phyloP scores from a whole-genome alignment of 768 basidiomycete species.

The Termitomyces sp. region DNA sequence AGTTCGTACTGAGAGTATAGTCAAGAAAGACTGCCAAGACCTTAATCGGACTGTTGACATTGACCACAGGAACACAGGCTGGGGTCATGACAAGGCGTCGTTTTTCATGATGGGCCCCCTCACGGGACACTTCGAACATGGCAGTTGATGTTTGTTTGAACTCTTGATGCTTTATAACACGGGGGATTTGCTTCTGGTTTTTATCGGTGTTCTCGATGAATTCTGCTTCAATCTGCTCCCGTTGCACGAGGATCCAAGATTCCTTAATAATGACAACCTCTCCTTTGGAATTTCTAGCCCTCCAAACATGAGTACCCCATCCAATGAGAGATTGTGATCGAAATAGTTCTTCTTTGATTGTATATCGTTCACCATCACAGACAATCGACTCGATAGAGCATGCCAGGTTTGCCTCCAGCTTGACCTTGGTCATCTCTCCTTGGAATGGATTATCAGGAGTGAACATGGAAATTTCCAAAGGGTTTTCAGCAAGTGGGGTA shows the following conservation, averaged over 20 bases:
- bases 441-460: not conserved
- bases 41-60: not conserved
- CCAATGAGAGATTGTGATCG: no score
- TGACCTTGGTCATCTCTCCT: not conserved
- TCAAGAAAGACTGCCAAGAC: not conserved
- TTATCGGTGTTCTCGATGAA: not conserved
- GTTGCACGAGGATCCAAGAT: not conserved
- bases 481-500: no score
- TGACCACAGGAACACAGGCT: no score
- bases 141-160: not conserved
- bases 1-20: no score
- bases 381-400: not conserved
- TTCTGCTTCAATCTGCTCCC: not conserved
- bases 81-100: not conserved
- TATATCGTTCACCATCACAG: not conserved
- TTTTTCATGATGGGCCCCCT: not conserved
- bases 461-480: not conserved
- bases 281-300: not conserved
- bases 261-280: not conserved
- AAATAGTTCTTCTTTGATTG: not conserved
- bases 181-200: no score
- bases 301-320: not conserved
- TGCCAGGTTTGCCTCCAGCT: not conserved
- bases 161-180: not conserved
- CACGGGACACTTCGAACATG: not conserved